Evolutionary conservation across 73 alveolate genomes (phyloP).

Genomic region (Uronychia binucleata): DNA sequence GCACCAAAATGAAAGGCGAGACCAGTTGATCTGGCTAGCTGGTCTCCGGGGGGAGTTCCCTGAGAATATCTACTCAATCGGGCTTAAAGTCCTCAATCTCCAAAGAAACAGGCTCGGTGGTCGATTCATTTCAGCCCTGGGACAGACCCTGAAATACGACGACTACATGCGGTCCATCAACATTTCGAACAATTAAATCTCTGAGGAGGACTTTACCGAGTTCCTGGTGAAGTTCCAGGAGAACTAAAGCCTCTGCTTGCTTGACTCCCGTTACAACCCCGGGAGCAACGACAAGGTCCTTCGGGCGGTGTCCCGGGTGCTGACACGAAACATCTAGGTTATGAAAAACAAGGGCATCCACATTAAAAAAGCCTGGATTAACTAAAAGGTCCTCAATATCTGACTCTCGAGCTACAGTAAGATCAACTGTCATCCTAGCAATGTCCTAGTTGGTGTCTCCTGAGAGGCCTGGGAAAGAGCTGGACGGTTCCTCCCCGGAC

Average conservation of each 20-base stretch:
- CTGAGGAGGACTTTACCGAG: not conserved
- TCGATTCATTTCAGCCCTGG: slow-evolving; percentile 47
- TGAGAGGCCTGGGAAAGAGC: too few relatives aligned
- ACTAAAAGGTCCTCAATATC: not conserved
- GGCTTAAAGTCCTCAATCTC: slow-evolving; percentile 53
- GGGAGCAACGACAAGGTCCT: not conserved
- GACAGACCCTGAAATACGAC: slow-evolving; percentile 48
- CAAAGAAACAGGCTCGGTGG: slow-evolving; percentile 55
- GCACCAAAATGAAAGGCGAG: slow-evolving; percentile 70
- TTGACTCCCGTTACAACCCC: not conserved
- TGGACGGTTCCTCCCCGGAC: too few relatives aligned
- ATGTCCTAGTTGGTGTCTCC: not conserved
- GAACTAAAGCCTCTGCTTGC: not conserved
- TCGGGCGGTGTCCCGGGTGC: not conserved
- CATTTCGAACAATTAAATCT: too few relatives aligned
- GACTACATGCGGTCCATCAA: slow-evolving; percentile 1
- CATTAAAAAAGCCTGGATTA: not conserved
- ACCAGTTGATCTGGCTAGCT: slow-evolving; percentile 63
- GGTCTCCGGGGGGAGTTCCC: slow-evolving; percentile 75
- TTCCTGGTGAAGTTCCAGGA: not conserved
- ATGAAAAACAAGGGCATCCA: not conserved
- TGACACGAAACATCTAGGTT: not conserved
- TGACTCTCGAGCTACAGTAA: not conserved
- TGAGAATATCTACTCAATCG: slow-evolving; percentile 40
- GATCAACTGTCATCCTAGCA: not conserved